A percentile compares a stretch with the other conserved stretches of the same genome.
These are phyloP conservation scores for Pueraria montana DNA, from an alignment of 306 rosid genomes.

Conservation along the genomic window DNA sequence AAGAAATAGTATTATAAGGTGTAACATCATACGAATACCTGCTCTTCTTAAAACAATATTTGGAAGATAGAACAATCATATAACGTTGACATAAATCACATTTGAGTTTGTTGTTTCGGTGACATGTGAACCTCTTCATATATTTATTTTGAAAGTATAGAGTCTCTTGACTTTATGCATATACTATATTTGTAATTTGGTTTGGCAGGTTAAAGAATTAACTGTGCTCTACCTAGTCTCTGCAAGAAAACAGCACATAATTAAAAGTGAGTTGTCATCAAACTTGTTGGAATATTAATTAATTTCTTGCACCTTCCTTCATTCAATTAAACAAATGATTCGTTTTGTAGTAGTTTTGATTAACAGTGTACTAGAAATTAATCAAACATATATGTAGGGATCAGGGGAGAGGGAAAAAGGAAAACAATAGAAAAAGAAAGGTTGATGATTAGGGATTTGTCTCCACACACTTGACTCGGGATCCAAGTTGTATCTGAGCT, in stretches of 20 bases:
- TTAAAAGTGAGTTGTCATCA: slow-evolving; percentile 41
- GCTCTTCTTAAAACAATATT: background rate
- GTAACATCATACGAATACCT: background rate
- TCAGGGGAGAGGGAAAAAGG: background rate
- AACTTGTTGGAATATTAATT: background rate
- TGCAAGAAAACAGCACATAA: slow-evolving; percentile 11
- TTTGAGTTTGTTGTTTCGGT: slow-evolving; percentile 9
- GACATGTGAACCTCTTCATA: slow-evolving; percentile 46
- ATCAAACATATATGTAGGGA: background rate
- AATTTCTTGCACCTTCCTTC: slow-evolving; percentile 13
- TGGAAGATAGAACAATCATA: background rate
- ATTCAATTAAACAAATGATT: slow-evolving; percentile 10
- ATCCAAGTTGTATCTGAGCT: slow-evolving; percentile 8
- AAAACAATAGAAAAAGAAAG: background rate
- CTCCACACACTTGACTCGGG: background rate
- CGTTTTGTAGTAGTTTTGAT: background rate
- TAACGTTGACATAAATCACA: slow-evolving; percentile 15
- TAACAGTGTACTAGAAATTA: background rate
- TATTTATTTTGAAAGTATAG: background rate
- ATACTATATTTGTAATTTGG: slow-evolving; percentile 9
- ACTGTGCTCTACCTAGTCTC: background rate
- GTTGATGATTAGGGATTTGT: background rate
- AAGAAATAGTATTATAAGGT: background rate
- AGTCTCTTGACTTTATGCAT: slow-evolving; percentile 26
- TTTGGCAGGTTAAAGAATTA: slow-evolving; percentile 3